Conservation (phyloP, 768 basidiomycete genomes). For the Neoboletus subvelutipes region DNA sequence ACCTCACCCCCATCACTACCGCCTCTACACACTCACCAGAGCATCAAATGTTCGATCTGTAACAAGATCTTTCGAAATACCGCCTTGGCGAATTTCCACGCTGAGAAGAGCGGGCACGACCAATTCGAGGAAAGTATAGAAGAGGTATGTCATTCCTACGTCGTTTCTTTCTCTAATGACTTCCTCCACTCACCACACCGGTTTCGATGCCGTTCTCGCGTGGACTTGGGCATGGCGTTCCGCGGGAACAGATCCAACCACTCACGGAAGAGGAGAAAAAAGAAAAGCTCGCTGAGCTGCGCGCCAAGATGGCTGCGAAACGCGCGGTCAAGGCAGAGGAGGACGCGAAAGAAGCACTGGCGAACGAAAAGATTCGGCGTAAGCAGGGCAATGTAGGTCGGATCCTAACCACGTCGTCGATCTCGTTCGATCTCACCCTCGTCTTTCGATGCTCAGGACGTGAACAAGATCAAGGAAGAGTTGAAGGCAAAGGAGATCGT, state of each 20-base stretch:
- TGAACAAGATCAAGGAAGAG: slow-evolving; percentile 71
- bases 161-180: background rate
- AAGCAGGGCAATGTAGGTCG: slow-evolving; percentile 76
- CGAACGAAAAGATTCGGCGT: slow-evolving; percentile 76
- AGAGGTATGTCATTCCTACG: slow-evolving; percentile 52
- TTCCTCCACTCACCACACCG: background rate
- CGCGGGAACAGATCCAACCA: slow-evolving; percentile 69
- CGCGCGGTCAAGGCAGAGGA: slow-evolving; percentile 67
- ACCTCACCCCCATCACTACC: background rate
- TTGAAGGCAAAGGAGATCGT: slow-evolving; percentile 73
- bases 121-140: slow-evolving; percentile 95
- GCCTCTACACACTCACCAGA: slow-evolving; percentile 32
- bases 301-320: slow-evolving; percentile 78
- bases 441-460: slow-evolving; percentile 48
- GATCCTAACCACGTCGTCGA: background rate
- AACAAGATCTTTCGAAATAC: slow-evolving; percentile 85
- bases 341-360: slow-evolving; percentile 70
- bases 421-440: background rate
- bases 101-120: slow-evolving; percentile 93
- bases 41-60: slow-evolving; percentile 82
- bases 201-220: background rate
- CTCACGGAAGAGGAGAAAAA: slow-evolving; percentile 93
- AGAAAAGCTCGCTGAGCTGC: slow-evolving; percentile 74
- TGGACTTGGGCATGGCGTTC: background rate
- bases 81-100: slow-evolving; percentile 88